phyloP scores from a whole-genome alignment of 2,329 filamentous ascomycete genomes.

The Penicillium sp. region DNA sequence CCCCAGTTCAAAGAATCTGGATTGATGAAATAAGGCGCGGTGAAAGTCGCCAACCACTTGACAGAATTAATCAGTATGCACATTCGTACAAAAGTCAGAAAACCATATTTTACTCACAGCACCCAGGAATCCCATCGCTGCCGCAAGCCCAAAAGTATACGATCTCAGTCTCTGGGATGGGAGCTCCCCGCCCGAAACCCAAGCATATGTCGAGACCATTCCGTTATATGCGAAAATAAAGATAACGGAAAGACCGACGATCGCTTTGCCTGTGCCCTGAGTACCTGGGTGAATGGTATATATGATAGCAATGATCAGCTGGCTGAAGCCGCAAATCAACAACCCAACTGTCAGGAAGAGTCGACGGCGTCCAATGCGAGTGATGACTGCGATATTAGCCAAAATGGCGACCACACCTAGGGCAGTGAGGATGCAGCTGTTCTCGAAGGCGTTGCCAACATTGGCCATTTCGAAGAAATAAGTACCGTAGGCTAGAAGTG shows the following conservation, averaged over 20 bases:
- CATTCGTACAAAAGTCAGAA: background rate
- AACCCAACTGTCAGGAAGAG: conserved; percentile 58
- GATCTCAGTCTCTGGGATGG: conserved; percentile 60
- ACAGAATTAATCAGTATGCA: background rate
- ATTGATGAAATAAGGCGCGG: conserved; percentile 64
- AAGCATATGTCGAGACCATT: conserved; percentile 60
- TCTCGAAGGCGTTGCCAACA: conserved; percentile 60
- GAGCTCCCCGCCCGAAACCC: conserved; percentile 61
- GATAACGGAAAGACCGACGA: conserved; percentile 58
- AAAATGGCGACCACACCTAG: conserved; percentile 61
- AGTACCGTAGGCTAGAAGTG: conserved; percentile 54
- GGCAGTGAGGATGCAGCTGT: conserved; percentile 58
- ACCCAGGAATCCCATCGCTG: conserved; percentile 58
- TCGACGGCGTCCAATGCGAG: conserved; percentile 57
- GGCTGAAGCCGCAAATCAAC: conserved; percentile 56
- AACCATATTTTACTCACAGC: conserved; percentile 39
- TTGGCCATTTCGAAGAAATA: conserved; percentile 65
- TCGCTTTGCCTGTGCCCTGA: conserved; percentile 39
- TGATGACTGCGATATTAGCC: conserved; percentile 58
- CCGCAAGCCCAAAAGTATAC: conserved; percentile 61
- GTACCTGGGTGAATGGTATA: conserved; percentile 52
- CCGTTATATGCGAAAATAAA: conserved; percentile 61
- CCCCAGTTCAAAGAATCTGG: conserved; percentile 59
- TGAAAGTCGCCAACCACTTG: conserved; percentile 60
- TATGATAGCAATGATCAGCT: conserved; percentile 58